Evolutionary conservation across 768 basidiomycete genomes (phyloP).

Genomic region (Cyclocybe aegerita): DNA sequence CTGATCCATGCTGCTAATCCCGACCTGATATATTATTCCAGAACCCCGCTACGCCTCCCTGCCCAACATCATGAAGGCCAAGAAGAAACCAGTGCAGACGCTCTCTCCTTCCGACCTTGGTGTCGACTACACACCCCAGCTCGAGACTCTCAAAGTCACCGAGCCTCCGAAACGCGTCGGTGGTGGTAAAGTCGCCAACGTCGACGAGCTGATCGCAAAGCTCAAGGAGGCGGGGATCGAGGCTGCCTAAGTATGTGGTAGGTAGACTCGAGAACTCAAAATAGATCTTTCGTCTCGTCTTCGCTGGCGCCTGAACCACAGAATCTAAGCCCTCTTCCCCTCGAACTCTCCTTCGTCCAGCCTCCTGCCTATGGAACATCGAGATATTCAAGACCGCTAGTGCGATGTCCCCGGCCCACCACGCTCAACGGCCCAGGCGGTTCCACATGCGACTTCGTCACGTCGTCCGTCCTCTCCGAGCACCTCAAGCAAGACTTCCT

Average conservation of each 20-base stretch:
- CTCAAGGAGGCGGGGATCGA: conserved; percentile 82
- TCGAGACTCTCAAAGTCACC: conserved; percentile 84
- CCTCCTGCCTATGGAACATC: too few relatives aligned
- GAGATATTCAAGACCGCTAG: too few relatives aligned
- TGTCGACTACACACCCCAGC: conserved; percentile 76
- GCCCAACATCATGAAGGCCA: conserved; percentile 99
- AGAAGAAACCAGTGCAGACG: conserved; percentile 95
- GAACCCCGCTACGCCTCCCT: conserved; percentile 98
- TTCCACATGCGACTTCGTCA: too few relatives aligned
- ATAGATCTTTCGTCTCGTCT: too few relatives aligned
- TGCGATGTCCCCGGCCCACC: too few relatives aligned
- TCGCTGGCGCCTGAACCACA: too few relatives aligned
- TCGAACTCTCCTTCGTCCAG: too few relatives aligned
- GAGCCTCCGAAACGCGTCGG: conserved; percentile 92
- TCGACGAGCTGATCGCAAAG: conserved; percentile 87
- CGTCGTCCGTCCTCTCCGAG: too few relatives aligned
- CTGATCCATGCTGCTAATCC: neutral
- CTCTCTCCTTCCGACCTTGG: conserved; percentile 76
- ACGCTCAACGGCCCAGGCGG: too few relatives aligned
- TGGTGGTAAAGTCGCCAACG: conserved; percentile 86
- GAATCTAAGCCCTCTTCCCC: too few relatives aligned
- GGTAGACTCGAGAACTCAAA: neutral
- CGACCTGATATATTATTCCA: conserved; percentile 24
- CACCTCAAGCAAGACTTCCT: too few relatives aligned
- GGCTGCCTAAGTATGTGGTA: conserved; percentile 5